Conservation (phyloP, 495 filamentous ascomycete species). For the Cercophora samala region DNA sequence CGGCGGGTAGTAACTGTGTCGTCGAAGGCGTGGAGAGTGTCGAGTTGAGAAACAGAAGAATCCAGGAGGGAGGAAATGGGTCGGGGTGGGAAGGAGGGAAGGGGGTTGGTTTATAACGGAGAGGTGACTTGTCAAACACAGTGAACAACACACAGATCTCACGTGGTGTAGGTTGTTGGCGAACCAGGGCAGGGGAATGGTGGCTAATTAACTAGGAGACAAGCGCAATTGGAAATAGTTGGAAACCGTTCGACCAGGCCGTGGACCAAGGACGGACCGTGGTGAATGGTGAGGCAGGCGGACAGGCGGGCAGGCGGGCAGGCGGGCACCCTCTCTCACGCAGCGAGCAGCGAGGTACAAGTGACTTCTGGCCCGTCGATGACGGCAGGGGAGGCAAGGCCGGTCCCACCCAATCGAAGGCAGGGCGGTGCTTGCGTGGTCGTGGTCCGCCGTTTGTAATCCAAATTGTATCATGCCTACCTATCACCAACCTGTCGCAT, state of each 20-base stretch:
- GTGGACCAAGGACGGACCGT: slow-evolving; percentile 7
- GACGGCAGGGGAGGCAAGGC: slow-evolving; percentile 9
- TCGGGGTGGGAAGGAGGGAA: neutral
- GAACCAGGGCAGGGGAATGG: slow-evolving; percentile 6
- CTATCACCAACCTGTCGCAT: slow-evolving; percentile 7
- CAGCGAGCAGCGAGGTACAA: slow-evolving; percentile 1
- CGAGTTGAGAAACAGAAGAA: neutral
- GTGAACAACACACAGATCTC: slow-evolving; percentile 15
- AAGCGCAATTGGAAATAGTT: slow-evolving; percentile 31
- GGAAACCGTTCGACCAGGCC: slow-evolving; percentile 29
- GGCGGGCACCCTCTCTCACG: too few species aligned
- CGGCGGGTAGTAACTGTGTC: neutral
- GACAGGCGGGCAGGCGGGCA: neutral
- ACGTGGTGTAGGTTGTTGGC: slow-evolving; percentile 24
- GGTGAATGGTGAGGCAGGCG: slow-evolving; percentile 12
- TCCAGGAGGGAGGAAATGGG: neutral
- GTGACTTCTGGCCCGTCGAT: slow-evolving; percentile 8
- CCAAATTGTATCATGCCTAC: neutral
- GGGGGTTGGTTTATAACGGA: slow-evolving; percentile 17
- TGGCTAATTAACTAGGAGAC: slow-evolving; percentile 22
- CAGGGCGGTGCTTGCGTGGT: slow-evolving; percentile 9
- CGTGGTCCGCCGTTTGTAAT: slow-evolving; percentile 12
- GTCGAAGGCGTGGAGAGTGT: neutral
- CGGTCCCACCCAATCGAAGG: slow-evolving; percentile 7
- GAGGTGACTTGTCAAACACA: slow-evolving; percentile 6